These are phyloP conservation scores for Ustilago tritici DNA, from an alignment of 1,284 basidiomycete genomes.

Conservation along the genomic window DNA sequence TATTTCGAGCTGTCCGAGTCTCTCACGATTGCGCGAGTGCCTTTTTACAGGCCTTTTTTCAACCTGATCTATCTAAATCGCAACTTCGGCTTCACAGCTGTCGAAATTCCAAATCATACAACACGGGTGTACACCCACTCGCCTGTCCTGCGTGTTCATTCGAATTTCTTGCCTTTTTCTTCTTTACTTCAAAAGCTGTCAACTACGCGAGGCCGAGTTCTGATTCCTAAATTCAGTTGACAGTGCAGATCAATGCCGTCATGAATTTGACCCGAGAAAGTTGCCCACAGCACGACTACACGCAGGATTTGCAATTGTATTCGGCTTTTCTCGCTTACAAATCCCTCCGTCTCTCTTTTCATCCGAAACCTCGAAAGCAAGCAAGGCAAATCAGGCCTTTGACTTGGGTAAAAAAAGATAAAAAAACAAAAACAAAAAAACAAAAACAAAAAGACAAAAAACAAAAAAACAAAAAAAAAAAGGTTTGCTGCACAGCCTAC, in stretches of 20 bases:
- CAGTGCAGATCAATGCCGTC: slow-evolving; percentile 13
- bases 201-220: background rate
- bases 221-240: slow-evolving; percentile 7
- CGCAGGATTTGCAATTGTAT: background rate
- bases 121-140: slow-evolving; percentile 4
- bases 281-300: background rate
- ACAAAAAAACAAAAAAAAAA: no score
- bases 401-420: no score
- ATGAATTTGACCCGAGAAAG: slow-evolving; percentile 4
- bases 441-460: no score
- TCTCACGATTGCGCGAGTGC: background rate
- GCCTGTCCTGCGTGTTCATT: slow-evolving; percentile 1
- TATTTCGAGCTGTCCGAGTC: background rate
- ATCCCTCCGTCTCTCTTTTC: background rate
- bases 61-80: no score
- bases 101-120: background rate
- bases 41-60: background rate
- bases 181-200: background rate
- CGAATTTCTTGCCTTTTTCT: background rate
- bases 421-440: no score
- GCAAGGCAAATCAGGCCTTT: no score
- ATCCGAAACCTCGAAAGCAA: background rate
- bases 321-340: background rate
- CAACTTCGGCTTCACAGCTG: background rate
- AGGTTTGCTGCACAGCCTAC: background rate